phyloP scores from a whole-genome alignment of 768 basidiomycete species.

The Agrocybe chaxingu region DNA sequence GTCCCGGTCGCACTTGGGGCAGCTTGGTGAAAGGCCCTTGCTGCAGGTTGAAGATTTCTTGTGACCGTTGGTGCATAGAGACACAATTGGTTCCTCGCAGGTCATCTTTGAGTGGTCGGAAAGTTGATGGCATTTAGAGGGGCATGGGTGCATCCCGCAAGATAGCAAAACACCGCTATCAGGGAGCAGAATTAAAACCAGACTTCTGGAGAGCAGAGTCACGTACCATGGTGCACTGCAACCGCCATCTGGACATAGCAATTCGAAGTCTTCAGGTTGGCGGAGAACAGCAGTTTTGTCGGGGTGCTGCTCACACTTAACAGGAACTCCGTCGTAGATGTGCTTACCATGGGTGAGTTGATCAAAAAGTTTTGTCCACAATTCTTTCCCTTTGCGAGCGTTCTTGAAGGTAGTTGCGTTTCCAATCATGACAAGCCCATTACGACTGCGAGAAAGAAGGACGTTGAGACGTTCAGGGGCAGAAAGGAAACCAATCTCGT shows the following conservation, averaged over 20 bases:
- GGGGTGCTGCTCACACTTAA: constrained; percentile 56
- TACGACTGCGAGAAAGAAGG: constrained; percentile 61
- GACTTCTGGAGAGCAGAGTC: background rate
- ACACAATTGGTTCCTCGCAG: constrained; percentile 36
- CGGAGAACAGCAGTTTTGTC: constrained; percentile 33
- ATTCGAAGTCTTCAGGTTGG: constrained; percentile 45
- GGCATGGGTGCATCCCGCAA: constrained; percentile 53
- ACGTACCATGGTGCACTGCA: constrained; percentile 58
- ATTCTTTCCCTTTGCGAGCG: constrained; percentile 43
- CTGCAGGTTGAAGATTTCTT: constrained; percentile 40
- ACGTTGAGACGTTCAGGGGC: constrained; percentile 70
- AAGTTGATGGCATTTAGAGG: constrained; percentile 59
- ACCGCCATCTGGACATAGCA: constrained; percentile 57
- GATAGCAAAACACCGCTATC: constrained; percentile 43
- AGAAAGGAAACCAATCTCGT: constrained; percentile 68
- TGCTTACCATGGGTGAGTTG: constrained; percentile 38
- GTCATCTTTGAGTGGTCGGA: constrained; percentile 50
- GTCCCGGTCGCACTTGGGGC: constrained; percentile 46
- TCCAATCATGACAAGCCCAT: constrained; percentile 62
- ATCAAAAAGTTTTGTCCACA: constrained; percentile 49
- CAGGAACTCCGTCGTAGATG: constrained; percentile 55
- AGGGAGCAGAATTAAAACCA: background rate
- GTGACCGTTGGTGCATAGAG: constrained; percentile 46
- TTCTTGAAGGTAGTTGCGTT: constrained; percentile 54
- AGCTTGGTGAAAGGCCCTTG: constrained; percentile 31